A percentile compares a stretch with the other conserved stretches of the same genome.
These are phyloP conservation scores for Colletotrichum sp. DNA, from an alignment of 2,329 filamentous ascomycete species.

Conservation along the genomic window DNA sequence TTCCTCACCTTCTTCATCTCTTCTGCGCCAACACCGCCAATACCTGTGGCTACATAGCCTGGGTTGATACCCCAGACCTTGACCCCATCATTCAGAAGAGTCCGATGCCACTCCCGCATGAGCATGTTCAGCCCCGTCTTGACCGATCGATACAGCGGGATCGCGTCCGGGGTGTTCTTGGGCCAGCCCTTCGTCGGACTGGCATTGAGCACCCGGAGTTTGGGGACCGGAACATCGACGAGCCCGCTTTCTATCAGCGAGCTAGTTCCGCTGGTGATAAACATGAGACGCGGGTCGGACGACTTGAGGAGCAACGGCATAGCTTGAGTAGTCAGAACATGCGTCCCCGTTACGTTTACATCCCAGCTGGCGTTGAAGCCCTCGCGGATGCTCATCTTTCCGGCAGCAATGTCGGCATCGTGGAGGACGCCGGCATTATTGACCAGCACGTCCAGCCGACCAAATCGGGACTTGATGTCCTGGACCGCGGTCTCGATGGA, in stretches of 20 bases:
- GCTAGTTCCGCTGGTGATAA: neutral
- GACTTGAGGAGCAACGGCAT: neutral
- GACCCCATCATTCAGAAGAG: neutral
- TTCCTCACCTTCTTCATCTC: neutral
- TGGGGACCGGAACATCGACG: neutral
- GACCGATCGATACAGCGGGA: neutral
- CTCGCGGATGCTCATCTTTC: neutral
- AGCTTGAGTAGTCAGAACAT: neutral
- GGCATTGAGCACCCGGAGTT: neutral
- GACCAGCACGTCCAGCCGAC: slow-evolving; percentile 55
- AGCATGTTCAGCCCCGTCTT: neutral
- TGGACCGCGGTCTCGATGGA: slow-evolving; percentile 47
- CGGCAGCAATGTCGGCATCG: neutral
- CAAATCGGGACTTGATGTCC: slow-evolving; percentile 43
- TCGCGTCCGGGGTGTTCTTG: neutral
- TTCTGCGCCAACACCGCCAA: neutral
- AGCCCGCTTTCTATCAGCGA: neutral
- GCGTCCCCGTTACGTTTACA: neutral
- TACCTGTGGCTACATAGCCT: neutral
- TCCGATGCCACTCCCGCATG: neutral
- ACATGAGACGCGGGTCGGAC: neutral
- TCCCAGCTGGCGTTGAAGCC: neutral
- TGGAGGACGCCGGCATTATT: slow-evolving; percentile 57
- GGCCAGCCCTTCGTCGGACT: neutral
- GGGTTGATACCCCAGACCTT: neutral